These are phyloP conservation scores for Colletotrichum liriopes DNA, from an alignment of 2,329 filamentous ascomycete species.

Conservation along the genomic window DNA sequence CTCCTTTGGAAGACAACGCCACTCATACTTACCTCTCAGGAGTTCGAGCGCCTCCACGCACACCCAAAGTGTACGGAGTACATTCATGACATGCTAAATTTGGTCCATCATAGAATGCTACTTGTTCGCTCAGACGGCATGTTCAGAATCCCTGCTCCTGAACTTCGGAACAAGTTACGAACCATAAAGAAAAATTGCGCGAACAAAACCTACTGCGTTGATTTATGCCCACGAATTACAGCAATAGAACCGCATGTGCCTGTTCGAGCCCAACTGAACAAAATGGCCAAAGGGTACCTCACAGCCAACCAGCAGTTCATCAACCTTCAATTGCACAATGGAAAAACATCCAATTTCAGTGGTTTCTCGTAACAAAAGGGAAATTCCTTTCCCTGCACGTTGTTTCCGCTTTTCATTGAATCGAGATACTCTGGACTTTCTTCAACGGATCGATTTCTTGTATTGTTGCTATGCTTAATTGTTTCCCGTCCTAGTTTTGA, in stretches of 20 bases:
- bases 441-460: too few relatives aligned
- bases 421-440: too few relatives aligned
- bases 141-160: background rate
- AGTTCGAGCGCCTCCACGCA: background rate
- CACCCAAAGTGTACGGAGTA: background rate
- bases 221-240: background rate
- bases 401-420: too few relatives aligned
- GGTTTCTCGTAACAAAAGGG: too few relatives aligned
- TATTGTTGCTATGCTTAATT: too few relatives aligned
- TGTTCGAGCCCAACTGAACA: background rate
- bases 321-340: too few relatives aligned
- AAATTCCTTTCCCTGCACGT: too few relatives aligned
- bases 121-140: background rate
- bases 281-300: too few relatives aligned
- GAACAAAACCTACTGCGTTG: background rate
- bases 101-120: background rate
- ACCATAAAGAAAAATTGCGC: background rate
- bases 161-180: background rate
- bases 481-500: too few relatives aligned
- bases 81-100: background rate
- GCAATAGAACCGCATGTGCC: background rate
- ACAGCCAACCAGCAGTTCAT: too few relatives aligned
- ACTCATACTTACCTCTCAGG: background rate
- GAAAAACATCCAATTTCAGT: too few relatives aligned
- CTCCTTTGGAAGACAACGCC: too few relatives aligned